A percentile compares a stretch with the other conserved stretches of the same genome.
These are phyloP conservation scores for Wallacemonas sp. DNA, from an alignment of 208 protist genomes.

Conservation along the genomic window DNA sequence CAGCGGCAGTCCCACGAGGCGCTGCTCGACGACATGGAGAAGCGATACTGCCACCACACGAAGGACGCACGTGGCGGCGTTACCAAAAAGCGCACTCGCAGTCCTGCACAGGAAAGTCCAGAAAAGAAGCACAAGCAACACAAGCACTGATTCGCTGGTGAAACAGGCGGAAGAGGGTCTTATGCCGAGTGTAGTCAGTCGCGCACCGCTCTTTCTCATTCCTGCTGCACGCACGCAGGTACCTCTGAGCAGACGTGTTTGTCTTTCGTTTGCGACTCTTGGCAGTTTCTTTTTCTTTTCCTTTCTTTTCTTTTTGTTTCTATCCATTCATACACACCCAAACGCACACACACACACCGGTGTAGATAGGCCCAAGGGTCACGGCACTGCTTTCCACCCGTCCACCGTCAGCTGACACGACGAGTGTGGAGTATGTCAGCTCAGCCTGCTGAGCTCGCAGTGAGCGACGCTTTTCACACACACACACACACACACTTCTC, in stretches of 20 bases:
- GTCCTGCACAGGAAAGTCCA: slow-evolving; percentile 8
- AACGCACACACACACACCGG: neutral
- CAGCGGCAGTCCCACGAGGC: slow-evolving; percentile 49
- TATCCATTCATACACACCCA: neutral
- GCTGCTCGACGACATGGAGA: slow-evolving; percentile 65
- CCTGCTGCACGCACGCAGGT: too few relatives aligned
- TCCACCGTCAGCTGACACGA: neutral
- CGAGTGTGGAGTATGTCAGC: neutral
- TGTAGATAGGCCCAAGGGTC: neutral
- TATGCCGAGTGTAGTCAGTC: too few relatives aligned
- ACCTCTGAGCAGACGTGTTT: too few relatives aligned
- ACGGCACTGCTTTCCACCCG: neutral
- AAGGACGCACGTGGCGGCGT: neutral
- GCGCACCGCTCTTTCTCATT: too few relatives aligned
- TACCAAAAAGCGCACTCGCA: slow-evolving; percentile 9
- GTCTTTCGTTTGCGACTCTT: neutral
- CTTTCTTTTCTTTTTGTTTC: neutral
- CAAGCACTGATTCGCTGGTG: too few relatives aligned
- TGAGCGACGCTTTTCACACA: slow-evolving; percentile 3
- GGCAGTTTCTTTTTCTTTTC: slow-evolving; percentile 1
- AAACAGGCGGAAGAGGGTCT: too few relatives aligned
- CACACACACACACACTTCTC: too few relatives aligned
- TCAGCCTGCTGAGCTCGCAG: neutral
- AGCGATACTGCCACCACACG: slow-evolving; percentile 48
- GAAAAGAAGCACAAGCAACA: slow-evolving; percentile 7